Percentiles rank a stretch among this genome's conserved stretches.
Conservation (phyloP, 208 protist species). For the Crithidia brevicula region DNA sequence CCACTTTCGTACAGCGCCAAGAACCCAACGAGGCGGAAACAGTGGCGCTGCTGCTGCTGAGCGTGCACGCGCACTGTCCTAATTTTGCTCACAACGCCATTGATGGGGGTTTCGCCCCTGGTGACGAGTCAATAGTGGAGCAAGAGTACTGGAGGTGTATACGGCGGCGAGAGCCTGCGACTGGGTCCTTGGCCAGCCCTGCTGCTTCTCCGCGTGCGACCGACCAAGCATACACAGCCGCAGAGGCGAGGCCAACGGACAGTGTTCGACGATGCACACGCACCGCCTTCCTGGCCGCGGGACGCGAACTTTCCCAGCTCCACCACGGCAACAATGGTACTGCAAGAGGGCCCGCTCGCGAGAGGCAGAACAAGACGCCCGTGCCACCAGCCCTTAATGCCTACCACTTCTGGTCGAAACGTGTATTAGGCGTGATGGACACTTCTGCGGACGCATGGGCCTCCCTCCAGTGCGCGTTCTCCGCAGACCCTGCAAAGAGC, state of each 20-base stretch:
- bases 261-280: not conserved
- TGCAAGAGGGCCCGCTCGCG: not conserved
- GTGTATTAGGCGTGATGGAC: not conserved
- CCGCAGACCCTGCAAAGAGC: not conserved
- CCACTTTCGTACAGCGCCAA: not conserved
- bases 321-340: not conserved
- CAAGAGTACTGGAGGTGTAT: no score
- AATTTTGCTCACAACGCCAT: no score
- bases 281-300: not conserved
- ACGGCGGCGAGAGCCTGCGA: no score
- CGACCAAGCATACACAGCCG: not conserved
- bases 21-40: not conserved
- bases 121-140: no score
- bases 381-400: not conserved
- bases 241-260: not conserved
- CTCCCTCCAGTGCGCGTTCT: not conserved
- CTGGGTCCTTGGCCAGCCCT: no score
- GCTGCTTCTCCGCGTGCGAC: no score
- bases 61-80: not conserved
- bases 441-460: not conserved
- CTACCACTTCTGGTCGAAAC: not conserved
- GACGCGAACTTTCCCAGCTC: not conserved
- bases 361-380: not conserved
- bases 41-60: slow-evolving; percentile 16
- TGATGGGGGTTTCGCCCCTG: no score